Base-by-base conservation (phyloP, 148 eudicot species). In the Fagopyrum esculentum region DNA sequence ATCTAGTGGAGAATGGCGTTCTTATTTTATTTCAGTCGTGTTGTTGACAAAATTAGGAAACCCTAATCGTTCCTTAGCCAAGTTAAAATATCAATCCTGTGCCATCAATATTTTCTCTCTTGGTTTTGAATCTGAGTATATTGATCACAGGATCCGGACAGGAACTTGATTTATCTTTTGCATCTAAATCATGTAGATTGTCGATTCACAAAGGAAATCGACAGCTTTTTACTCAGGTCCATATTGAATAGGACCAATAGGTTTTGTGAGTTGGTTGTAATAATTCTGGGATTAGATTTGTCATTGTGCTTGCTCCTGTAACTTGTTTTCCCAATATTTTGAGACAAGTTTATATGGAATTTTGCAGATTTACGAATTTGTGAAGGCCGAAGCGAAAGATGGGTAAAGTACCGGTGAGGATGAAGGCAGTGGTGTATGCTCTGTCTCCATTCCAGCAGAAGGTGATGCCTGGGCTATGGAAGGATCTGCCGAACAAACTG, bases 371-470 rank as follows among this genome's bases (percentile, higher is more conserved):
- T 26, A 2, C 3, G 13, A 16, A 4, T 13, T 9, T 60, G 1
- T 19, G 66, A 60, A 60, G 66, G 26, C 26, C 26, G 35, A 35
- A 60, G 35, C 0, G 40, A 22, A 61, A 60, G 75, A 91, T 91
- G 98, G 96, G 90, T 82, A 92, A 94, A 75, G 79, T 81, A 7
- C 92, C 97, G 72, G 88, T 92, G 79, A 85, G 74, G 86, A 84
- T 94, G 84, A 94, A 83, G 88, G 88, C 93, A 46, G 98, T 94
- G 81, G 86, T 88, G 29, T 94, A 88, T 82, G 89, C 96, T 0
- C 74, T 94, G 9, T 94, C 98, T 1, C 98, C 98, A 22, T 94
- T 88, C 75, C 96, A 94, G 80, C 98, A 94, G 89, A 88, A 94
- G 82, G 87, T 89, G 77, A 94, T 94, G 97, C 87, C 97, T 0